Evolutionary conservation across 169 alveolate species (phyloP), one percentile per base, ranked within the genome.

Genomic region (Eimeria necatrix): DNA sequence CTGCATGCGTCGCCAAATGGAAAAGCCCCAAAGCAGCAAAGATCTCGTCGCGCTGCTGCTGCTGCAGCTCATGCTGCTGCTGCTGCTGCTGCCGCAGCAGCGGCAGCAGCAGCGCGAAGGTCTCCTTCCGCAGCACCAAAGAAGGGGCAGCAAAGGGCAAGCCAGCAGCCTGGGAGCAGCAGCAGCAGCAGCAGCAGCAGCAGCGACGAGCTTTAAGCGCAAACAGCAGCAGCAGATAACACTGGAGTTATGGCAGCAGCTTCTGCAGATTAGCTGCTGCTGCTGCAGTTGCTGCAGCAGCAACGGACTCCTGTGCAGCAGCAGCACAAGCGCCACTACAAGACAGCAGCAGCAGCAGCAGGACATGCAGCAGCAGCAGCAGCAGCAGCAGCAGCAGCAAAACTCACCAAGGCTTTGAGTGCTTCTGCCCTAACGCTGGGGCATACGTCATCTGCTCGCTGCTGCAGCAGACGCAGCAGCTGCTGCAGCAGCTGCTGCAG

Each of bases 251-350:
- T 61, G 73, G n/a, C 8, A 3, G 73, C 73, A n/a, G n/a, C n/a
- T 61, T 61, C 73, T 8, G 73, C 73, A 61, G 41, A 61, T 61
- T 26, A 61, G 16, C 73, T 0, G 73, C 73, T 61, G 41, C n/a
- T n/a, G n/a, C n/a, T n/a, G n/a, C n/a, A n/a, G 16, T 61, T 61
- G 73, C 73, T 61, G 73, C 73, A 61, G 73, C 73, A 61, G 73
- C 73, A 61, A 16, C 73, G n/a, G 24, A 7, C 0, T n/a, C 73
- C n/a, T n/a, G 41, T 61, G 73, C 73, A 20, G 73, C 73, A 61
- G 73, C 73, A n/a, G 73, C 26, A 10, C 41, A n/a, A 20, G 73
- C n/a, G n/a, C 73, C n/a, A 26, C 73, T 10, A 26, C 73, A 61
- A n/a, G 7, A 61, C 73, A 20, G n/a, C n/a, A 61, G 73, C 73